Percentiles rank a stretch among this genome's conserved stretches.
phyloP scores from a whole-genome alignment of 768 basidiomycete genomes.

The Strobilomyces echinocephalus region DNA sequence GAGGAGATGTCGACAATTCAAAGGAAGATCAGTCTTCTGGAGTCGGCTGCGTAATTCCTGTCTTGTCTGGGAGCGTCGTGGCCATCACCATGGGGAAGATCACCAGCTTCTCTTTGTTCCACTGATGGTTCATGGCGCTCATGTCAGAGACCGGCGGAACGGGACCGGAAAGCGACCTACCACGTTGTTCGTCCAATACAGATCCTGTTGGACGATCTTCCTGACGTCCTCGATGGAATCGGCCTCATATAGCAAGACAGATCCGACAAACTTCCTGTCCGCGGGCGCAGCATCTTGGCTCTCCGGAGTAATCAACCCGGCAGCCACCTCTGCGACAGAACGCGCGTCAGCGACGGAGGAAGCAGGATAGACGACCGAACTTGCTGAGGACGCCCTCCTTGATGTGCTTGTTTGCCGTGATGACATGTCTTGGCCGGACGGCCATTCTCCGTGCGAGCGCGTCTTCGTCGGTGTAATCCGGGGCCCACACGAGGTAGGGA shows the following conservation, averaged over 20 bases:
- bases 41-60: conserved; percentile 21
- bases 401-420: conserved; percentile 38
- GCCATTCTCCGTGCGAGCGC: conserved; percentile 53
- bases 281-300: conserved; percentile 42
- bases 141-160: not conserved
- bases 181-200: conserved; percentile 40
- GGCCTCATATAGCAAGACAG: conserved; percentile 50
- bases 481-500: conserved; percentile 52
- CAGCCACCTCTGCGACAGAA: conserved; percentile 42
- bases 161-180: conserved; percentile 30
- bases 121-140: conserved; percentile 32
- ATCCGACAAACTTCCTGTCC: conserved; percentile 59
- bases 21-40: conserved; percentile 14
- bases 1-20: not conserved
- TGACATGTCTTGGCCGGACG: conserved; percentile 51
- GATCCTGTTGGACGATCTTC: conserved; percentile 38
- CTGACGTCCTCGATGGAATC: conserved; percentile 44
- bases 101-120: conserved; percentile 52
- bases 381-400: conserved; percentile 47
- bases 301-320: conserved; percentile 56
- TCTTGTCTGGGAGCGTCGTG: conserved; percentile 29
- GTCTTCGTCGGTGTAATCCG: conserved; percentile 58
- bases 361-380: conserved; percentile 18
- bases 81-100: conserved; percentile 45
- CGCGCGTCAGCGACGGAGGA: conserved; percentile 3